Conservation (phyloP, 306 rosid species). For the Castanea mollissima region DNA sequence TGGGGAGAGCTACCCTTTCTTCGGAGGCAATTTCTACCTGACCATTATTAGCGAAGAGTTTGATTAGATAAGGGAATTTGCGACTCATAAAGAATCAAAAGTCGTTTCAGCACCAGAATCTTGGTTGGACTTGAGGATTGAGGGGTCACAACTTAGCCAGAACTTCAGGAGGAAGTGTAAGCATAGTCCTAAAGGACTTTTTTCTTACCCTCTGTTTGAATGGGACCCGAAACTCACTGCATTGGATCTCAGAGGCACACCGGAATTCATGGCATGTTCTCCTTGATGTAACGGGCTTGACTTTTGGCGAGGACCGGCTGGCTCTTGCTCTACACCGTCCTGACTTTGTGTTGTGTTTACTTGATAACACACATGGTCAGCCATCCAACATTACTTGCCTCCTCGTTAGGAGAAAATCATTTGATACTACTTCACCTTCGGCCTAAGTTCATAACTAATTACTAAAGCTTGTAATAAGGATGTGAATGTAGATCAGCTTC, state of each 20-base stretch:
- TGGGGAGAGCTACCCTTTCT: constrained; percentile 80
- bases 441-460: neutral
- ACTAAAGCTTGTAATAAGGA: neutral
- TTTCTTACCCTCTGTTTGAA: constrained; percentile 68
- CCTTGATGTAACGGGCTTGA: constrained; percentile 70
- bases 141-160: constrained; percentile 76
- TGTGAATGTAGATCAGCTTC: neutral
- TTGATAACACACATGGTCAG: constrained; percentile 61
- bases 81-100: constrained; percentile 67
- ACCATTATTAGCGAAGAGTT: constrained; percentile 44
- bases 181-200: constrained; percentile 71
- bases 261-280: constrained; percentile 88
- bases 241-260: constrained; percentile 93
- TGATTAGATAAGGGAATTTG: constrained; percentile 61
- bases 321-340: constrained; percentile 80
- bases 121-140: constrained; percentile 82
- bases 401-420: constrained; percentile 72
- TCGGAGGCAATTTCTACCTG: constrained; percentile 66
- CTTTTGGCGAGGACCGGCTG: constrained; percentile 59
- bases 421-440: constrained; percentile 51
- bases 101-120: constrained; percentile 59
- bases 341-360: constrained; percentile 73
- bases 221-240: constrained; percentile 57
- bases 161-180: constrained; percentile 78
- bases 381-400: constrained; percentile 79